These are phyloP conservation scores for Leccinum pachyderme DNA, from an alignment of 1,284 basidiomycete genomes.

Conservation along the genomic window DNA sequence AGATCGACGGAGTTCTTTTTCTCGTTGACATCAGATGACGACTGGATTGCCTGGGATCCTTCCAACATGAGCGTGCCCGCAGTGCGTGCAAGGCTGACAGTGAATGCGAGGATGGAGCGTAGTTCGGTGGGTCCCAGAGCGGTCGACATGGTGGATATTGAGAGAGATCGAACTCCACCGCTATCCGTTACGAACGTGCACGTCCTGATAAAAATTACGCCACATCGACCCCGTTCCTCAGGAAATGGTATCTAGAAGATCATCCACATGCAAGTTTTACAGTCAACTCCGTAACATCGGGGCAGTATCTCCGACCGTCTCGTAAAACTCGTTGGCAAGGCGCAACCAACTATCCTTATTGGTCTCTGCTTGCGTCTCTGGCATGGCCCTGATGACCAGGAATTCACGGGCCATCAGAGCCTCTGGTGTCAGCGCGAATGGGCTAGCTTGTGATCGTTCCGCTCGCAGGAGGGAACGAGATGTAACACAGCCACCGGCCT, in stretches of 20 bases:
- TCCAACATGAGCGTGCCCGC: constrained; percentile 73
- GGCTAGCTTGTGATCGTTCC: constrained; percentile 26
- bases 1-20: constrained; percentile 93
- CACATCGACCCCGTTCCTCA: background rate
- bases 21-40: constrained; percentile 61
- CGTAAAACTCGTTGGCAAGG: constrained; percentile 83
- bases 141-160: constrained; percentile 22
- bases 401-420: constrained; percentile 85
- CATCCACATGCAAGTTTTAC: background rate
- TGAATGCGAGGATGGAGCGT: constrained; percentile 68
- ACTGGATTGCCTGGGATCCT: constrained; percentile 70
- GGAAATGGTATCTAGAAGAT: constrained; percentile 7
- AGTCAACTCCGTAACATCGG: constrained; percentile 11
- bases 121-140: constrained; percentile 37
- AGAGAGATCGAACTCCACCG: background rate
- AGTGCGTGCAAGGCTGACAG: constrained; percentile 66
- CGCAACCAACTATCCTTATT: constrained; percentile 70
- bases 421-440: constrained; percentile 59
- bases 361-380: constrained; percentile 56
- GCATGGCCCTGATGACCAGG: constrained; percentile 71
- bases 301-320: constrained; percentile 63
- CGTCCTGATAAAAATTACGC: background rate
- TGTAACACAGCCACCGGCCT: constrained; percentile 81
- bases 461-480: constrained; percentile 51
- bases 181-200: constrained; percentile 8